These are phyloP conservation scores for Cucumis hystrix DNA, from an alignment of 306 rosid species.

Conservation along the genomic window DNA sequence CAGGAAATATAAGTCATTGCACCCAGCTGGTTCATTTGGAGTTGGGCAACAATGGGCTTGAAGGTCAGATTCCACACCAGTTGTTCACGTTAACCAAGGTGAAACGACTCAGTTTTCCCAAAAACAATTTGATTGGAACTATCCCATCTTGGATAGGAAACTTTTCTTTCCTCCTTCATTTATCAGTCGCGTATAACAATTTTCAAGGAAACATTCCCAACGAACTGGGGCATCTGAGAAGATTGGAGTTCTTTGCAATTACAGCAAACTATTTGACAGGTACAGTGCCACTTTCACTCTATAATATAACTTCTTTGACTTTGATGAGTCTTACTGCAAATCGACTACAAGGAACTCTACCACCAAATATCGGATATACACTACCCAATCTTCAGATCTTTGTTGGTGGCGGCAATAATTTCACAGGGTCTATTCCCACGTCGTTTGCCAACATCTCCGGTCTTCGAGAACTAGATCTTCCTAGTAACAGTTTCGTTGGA, in stretches of 20 bases:
- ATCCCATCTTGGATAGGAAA: slow-evolving; percentile 45
- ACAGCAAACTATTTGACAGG: not conserved
- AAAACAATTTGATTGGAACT: slow-evolving; percentile 23
- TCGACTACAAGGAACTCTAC: not conserved
- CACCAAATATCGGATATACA: not conserved
- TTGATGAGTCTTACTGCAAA: not conserved
- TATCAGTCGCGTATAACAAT: not conserved
- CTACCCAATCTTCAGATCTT: not conserved
- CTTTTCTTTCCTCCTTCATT: slow-evolving; percentile 14
- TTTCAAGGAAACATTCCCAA: not conserved
- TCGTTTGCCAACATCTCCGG: slow-evolving; percentile 25
- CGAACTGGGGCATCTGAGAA: not conserved
- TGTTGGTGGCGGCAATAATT: slow-evolving; percentile 19
- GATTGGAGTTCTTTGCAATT: not conserved
- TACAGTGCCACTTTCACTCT: not conserved
- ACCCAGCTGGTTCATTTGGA: not conserved
- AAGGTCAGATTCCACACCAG: slow-evolving; percentile 13
- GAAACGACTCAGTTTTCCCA: not conserved
- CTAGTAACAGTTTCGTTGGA: slow-evolving; percentile 23
- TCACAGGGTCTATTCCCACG: slow-evolving; percentile 24
- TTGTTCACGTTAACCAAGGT: slow-evolving; percentile 8
- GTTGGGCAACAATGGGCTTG: not conserved
- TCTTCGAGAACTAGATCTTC: slow-evolving; percentile 15
- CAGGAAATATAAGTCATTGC: not conserved
- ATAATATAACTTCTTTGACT: not conserved